Conservation (phyloP, 768 basidiomycete species). For the Naganishia onofrii region DNA sequence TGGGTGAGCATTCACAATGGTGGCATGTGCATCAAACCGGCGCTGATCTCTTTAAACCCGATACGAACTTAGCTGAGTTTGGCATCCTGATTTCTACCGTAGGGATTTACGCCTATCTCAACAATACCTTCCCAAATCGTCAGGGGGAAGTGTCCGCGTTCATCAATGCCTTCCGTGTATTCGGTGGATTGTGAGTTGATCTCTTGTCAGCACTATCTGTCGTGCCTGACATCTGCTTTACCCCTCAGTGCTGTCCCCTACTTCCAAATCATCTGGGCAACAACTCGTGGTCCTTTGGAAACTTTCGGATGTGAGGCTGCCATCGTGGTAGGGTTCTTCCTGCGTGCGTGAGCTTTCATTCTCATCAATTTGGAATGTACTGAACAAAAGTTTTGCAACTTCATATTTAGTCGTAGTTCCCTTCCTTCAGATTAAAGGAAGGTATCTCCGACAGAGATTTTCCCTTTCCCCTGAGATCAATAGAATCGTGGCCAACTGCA, state of each 20-base stretch:
- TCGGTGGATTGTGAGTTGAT: conserved; percentile 54
- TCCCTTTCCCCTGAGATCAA: conserved; percentile 16
- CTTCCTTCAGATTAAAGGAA: conserved; percentile 36
- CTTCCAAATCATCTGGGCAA: conserved; percentile 67
- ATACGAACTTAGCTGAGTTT: conserved; percentile 9
- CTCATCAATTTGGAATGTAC: background rate
- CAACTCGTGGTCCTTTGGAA: conserved; percentile 62
- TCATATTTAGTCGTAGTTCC: conserved; percentile 18
- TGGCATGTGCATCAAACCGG: too few relatives aligned
- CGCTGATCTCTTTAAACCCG: too few relatives aligned
- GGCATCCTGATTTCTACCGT: conserved; percentile 62
- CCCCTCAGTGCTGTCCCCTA: conserved; percentile 59
- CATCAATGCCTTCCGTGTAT: conserved; percentile 60
- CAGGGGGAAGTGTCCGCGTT: conserved; percentile 66
- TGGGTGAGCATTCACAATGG: too few relatives aligned
- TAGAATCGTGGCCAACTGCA: too few relatives aligned
- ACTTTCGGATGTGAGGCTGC: conserved; percentile 66
- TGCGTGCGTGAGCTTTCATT: conserved; percentile 1
- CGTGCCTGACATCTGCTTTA: background rate
- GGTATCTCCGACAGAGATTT: conserved; percentile 29
- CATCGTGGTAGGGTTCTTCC: conserved; percentile 50
- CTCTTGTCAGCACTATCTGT: background rate
- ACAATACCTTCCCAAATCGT: conserved; percentile 16
- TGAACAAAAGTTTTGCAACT: too few relatives aligned
- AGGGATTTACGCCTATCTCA: conserved; percentile 60